Evolutionary conservation across 1,284 basidiomycete genomes (phyloP), one percentile per base, ranked within the genome.

Genomic region (Puccinia coronata): DNA sequence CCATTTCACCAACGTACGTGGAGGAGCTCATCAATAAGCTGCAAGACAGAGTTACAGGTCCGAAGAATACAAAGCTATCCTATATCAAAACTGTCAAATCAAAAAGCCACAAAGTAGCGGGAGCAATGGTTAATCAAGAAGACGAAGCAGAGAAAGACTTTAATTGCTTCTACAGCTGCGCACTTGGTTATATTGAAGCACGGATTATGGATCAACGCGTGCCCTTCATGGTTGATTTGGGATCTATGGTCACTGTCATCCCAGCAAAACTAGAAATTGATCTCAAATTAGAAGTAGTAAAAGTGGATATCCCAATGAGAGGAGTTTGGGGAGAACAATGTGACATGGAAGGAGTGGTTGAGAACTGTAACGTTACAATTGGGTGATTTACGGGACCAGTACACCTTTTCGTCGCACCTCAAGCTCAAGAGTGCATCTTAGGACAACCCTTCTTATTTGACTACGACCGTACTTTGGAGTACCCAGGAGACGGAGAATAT

Each of bases 241-340:
- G 55, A 9, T 57, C 55, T 9, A 57, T 57, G 55, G 55, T 57
- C 20, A 57, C 20, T 31, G 59, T 63, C 14, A 63, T 63, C 34
- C 59, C 59, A 63, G 23, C 6, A 34, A 12, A 39, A 25, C 16
- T 28, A 2, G 63, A 31, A 4, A 65, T 43, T 39, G 39, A 65
- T 39, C 34, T 65, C 3, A 34, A 43, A 5, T 25, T 65, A 9
- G 63, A 65, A 65, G 63, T 65, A 39, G 63, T 65, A n/a, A 20
- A 65, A 20, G 63, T 65, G 34, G 63, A 65, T 12, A 65, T 65
- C 11, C 63, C 63, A 18, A 65, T 65, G 63, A 36, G 18, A 20
- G 63, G 63, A 36, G 25, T 65, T 39, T 31, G 63, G 16, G 63
- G 63, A 11, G 63, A 65, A 39, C 3, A n/a, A 20, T 65, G 63